These are phyloP conservation scores for Smithsoniella earleae DNA, from an alignment of 163 green algal genomes.

Conservation along the genomic window DNA sequence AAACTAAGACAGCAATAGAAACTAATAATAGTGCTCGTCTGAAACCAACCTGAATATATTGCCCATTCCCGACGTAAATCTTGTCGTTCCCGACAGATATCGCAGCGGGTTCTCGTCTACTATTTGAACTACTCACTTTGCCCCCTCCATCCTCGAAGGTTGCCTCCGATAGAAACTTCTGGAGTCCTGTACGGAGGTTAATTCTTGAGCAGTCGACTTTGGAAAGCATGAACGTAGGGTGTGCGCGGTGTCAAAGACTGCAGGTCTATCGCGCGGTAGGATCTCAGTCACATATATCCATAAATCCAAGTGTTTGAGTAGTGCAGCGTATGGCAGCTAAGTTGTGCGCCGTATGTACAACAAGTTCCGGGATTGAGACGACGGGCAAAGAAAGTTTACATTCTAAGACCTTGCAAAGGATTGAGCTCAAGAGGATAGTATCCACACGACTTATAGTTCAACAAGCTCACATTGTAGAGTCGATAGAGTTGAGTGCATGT, in stretches of 20 bases:
- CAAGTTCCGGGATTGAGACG: no score
- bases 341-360: no score
- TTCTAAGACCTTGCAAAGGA: no score
- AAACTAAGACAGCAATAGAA: background rate
- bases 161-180: constrained; percentile 2
- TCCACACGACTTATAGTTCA: background rate
- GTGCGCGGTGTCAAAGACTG: no score
- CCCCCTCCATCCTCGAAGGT: no score
- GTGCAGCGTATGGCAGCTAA: no score
- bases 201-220: no score
- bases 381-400: no score
- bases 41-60: background rate
- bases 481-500: background rate
- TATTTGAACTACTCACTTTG: background rate
- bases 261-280: no score
- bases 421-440: background rate
- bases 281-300: no score
- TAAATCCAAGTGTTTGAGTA: no score
- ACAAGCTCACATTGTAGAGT: background rate
- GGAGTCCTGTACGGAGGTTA: background rate
- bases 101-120: background rate
- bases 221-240: no score
- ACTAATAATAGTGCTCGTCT: background rate
- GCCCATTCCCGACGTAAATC: constrained; percentile 4
- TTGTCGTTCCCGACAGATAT: background rate